Base-by-base conservation (phyloP, 441 rosid genomes). In the Adansonia madagascariensis region DNA sequence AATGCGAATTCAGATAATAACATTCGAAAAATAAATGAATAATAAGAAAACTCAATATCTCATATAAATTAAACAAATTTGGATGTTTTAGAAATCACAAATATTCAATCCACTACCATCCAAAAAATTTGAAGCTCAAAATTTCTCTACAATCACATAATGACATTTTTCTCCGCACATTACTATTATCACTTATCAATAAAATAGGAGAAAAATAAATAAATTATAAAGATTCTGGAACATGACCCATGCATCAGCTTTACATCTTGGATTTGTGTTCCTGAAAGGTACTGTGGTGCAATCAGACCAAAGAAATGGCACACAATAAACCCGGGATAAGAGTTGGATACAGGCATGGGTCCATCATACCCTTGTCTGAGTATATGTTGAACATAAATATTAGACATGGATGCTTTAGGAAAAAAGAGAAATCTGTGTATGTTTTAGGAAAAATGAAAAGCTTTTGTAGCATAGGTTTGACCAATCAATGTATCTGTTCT, bases 71-170 rank as follows among this genome's bases (percentile, higher is more conserved):
- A 24, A 24, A 24, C 27, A 24, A 24, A 7, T 27, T 3, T 41
- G 12, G 43, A 43, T 43, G 14, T 43, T 0, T 7, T 8, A 15
- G 12, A 72, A 24, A 24, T 24, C 27, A 24, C 27, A 24, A 24
- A 24, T 24, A 24, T 24, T 24, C 27, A 1, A 24, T 24, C 27
- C 27, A 1, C 1, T 1, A 24, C 27, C 27, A 24, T 24, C 27
- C 27, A n/a, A n/a, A 24, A 24, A 24, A 55, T 72, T 31, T 72
- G 2, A 72, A 52, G 20, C 44, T 31, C 44, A 39, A 47, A 70
- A 70, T 49, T 49, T 69, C 73, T 46, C 49, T 9, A 11, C 66
- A 61, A 27, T 61, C 8, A 61, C 65, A 12, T 60, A 17, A 17
- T 8, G 35, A 22, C 8, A 43, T 6, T 59, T 9, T 9, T 3